A percentile compares a stretch with the other conserved stretches of the same genome.
These are phyloP conservation scores for Grosmannia serpens DNA, from an alignment of 2,329 filamentous ascomycete species.

Conservation along the genomic window DNA sequence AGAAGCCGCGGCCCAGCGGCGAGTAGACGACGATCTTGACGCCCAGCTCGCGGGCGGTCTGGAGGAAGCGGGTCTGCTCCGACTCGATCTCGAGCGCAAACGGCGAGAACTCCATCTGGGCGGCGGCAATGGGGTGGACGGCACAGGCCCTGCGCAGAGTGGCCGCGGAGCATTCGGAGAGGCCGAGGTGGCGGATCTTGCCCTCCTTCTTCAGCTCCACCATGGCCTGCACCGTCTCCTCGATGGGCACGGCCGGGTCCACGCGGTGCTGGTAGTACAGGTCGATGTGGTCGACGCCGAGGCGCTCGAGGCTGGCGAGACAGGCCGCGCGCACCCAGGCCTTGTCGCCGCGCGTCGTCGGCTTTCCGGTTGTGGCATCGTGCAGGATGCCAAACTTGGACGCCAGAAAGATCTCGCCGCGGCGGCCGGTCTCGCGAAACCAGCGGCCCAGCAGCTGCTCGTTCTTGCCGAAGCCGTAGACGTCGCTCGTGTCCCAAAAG, in stretches of 20 bases:
- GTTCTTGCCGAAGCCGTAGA: constrained; percentile 16
- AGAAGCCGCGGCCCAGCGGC: constrained; percentile 47
- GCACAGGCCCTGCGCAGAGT: constrained; percentile 36
- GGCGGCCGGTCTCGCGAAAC: constrained; percentile 28
- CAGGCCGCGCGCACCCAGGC: constrained; percentile 23
- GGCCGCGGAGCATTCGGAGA: constrained; percentile 30
- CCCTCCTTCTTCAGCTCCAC: constrained; percentile 28
- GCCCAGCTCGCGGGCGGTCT: constrained; percentile 31
- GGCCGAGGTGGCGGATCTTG: constrained; percentile 30
- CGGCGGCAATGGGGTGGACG: constrained; percentile 32
- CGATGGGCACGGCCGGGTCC: constrained; percentile 30
- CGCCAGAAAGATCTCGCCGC: constrained; percentile 30
- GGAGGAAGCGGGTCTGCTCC: constrained; percentile 20
- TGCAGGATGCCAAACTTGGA: constrained; percentile 20
- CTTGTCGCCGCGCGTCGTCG: constrained; percentile 19
- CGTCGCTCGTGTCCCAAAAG: constrained; percentile 34
- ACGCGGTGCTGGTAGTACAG: constrained; percentile 39
- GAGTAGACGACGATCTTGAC: constrained; percentile 45
- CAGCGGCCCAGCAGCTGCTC: constrained; percentile 31
- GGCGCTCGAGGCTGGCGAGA: constrained; percentile 27
- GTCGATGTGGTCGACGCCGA: constrained; percentile 38
- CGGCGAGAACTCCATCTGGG: constrained; percentile 39
- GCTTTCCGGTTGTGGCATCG: constrained; percentile 1
- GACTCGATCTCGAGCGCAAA: constrained; percentile 36
- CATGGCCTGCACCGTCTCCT: constrained; percentile 35